Percentiles rank a stretch among this genome's conserved stretches.
Evolutionary conservation across 1,284 basidiomycete genomes (phyloP).

Genomic region (Earliella scabrosa): DNA sequence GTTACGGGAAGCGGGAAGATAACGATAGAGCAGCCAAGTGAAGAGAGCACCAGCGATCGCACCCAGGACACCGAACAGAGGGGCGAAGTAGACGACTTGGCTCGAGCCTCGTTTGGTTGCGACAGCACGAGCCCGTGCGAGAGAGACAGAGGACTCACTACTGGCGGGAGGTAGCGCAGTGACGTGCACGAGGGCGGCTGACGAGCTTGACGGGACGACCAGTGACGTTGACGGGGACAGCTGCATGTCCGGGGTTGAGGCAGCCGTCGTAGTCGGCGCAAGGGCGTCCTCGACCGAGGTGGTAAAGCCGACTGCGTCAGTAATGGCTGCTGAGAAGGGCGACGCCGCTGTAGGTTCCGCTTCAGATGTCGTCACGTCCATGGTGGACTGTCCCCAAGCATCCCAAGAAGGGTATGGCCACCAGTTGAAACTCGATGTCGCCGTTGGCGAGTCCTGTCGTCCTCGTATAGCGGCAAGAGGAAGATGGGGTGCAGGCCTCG

Average conservation of each 20-base stretch:
- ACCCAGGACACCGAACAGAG: constrained; percentile 45
- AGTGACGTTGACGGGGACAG: background rate
- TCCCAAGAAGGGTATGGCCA: constrained; percentile 31
- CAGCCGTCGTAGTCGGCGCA: background rate
- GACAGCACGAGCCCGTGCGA: constrained; percentile 21
- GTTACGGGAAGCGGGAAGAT: constrained; percentile 13
- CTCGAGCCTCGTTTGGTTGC: background rate
- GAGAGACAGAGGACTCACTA: constrained; percentile 29
- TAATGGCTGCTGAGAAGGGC: background rate
- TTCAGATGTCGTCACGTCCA: background rate
- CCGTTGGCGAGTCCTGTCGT: constrained; percentile 10
- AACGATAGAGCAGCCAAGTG: constrained; percentile 32
- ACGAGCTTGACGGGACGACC: background rate
- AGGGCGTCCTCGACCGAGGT: background rate
- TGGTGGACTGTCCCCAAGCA: constrained; percentile 11
- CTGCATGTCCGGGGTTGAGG: background rate
- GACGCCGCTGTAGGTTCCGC: background rate
- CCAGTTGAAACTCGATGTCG: constrained; percentile 27
- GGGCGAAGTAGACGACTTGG: constrained; percentile 43
- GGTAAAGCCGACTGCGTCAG: background rate
- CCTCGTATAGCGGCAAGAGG: background rate
- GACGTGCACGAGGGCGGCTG: constrained; percentile 32
- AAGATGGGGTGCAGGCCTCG: background rate
- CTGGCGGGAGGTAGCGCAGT: constrained; percentile 46
- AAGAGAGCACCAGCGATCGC: constrained; percentile 38